Evolutionary conservation across 768 basidiomycete species (phyloP).

Genomic region (Cystofilobasidium capitatum): DNA sequence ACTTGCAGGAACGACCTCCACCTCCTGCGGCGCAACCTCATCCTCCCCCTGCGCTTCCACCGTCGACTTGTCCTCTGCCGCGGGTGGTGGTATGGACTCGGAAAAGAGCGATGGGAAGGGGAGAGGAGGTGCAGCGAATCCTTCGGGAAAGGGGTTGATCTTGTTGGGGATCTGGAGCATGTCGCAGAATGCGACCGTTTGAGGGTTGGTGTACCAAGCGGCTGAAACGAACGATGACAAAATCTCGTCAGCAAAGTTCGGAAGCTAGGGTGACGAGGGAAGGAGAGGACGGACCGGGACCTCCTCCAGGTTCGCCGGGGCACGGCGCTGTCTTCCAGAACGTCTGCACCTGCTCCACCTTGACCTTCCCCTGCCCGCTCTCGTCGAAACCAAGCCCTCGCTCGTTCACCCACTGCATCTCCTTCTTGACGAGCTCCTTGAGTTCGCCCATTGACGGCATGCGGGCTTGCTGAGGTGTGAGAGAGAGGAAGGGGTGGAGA

Average conservation of each 20-base stretch:
- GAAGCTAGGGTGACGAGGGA: slow-evolving; percentile 2
- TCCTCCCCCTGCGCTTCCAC: too few relatives aligned
- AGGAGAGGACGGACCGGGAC: slow-evolving; percentile 41
- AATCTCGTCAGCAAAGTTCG: slow-evolving; percentile 12
- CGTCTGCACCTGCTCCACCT: slow-evolving; percentile 52
- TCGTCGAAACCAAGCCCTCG: slow-evolving; percentile 22
- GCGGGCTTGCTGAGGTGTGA: slow-evolving; percentile 44
- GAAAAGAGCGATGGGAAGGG: neutral
- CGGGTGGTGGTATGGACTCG: neutral
- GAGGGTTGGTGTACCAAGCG: slow-evolving; percentile 71
- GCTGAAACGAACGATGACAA: slow-evolving; percentile 44
- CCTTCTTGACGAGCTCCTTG: slow-evolving; percentile 50
- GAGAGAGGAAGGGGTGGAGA: slow-evolving; percentile 67
- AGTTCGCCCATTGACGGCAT: slow-evolving; percentile 56
- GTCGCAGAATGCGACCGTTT: slow-evolving; percentile 73
- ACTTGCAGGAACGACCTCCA: too few relatives aligned
- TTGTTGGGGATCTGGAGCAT: slow-evolving; percentile 73
- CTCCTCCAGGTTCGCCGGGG: slow-evolving; percentile 40
- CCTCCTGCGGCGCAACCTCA: too few relatives aligned
- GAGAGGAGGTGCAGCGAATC: slow-evolving; percentile 13
- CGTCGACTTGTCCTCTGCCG: too few relatives aligned
- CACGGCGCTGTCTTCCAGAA: slow-evolving; percentile 54
- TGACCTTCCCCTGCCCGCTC: slow-evolving; percentile 30
- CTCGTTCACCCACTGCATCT: slow-evolving; percentile 56
- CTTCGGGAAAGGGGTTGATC: slow-evolving; percentile 45